phyloP scores from a whole-genome alignment of 1,284 basidiomycete genomes.

The Apiotrichum siamense region DNA sequence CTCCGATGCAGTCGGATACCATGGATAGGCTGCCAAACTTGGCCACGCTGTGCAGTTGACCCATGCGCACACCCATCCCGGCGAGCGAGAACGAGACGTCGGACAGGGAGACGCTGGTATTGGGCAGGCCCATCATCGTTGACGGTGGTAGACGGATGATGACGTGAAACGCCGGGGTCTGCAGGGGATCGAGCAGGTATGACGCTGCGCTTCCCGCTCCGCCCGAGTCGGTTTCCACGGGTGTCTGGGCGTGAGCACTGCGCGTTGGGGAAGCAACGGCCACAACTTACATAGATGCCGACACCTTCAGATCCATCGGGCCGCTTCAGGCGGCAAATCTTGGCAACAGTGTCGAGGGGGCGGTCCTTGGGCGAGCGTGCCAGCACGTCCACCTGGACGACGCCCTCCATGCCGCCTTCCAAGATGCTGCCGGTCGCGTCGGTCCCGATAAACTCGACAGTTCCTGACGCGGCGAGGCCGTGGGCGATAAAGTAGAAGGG shows the following conservation, averaged over 20 bases:
- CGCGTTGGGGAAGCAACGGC: not conserved
- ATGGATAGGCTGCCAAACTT: conserved; percentile 30
- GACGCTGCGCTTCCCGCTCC: not conserved
- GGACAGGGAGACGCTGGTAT: conserved; percentile 19
- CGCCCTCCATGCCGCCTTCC: conserved; percentile 27
- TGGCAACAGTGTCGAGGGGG: conserved; percentile 23
- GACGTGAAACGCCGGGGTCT: conserved; percentile 34
- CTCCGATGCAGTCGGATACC: conserved; percentile 20
- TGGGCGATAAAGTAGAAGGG: conserved; percentile 32
- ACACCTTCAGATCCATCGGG: conserved; percentile 33
- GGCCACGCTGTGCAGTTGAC: conserved; percentile 29
- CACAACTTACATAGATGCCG: conserved; percentile 39
- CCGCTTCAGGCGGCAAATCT: conserved; percentile 36
- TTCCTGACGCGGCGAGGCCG: conserved; percentile 40
- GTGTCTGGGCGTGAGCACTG: conserved; percentile 20
- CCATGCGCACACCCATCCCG: conserved; percentile 39
- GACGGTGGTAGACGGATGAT: conserved; percentile 39
- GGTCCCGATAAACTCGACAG: conserved; percentile 39
- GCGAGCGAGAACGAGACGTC: conserved; percentile 27
- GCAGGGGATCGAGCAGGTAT: conserved; percentile 28
- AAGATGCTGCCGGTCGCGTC: conserved; percentile 30
- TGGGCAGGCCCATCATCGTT: not conserved
- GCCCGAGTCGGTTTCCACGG: conserved; percentile 35
- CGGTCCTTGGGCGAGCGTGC: conserved; percentile 27
- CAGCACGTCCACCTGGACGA: conserved; percentile 40